Evolutionary conservation across 352 stramenopile genomes (phyloP).

Genomic region (Pythium sp.): DNA sequence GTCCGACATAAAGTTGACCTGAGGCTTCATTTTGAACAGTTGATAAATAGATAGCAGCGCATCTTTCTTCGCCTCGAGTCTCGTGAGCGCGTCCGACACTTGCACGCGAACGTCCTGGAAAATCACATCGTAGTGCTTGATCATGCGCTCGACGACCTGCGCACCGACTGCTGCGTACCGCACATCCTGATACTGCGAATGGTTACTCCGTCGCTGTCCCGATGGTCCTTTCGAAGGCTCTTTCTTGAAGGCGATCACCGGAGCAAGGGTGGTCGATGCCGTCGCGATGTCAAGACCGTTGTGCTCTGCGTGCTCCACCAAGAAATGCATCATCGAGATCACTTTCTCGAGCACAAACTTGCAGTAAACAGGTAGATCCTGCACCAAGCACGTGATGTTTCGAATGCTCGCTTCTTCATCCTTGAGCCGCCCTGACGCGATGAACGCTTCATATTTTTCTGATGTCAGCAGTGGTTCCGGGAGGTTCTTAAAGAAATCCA

Average conservation of each 20-base stretch:
- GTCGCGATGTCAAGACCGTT: constrained; percentile 71
- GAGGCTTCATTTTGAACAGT: constrained; percentile 62
- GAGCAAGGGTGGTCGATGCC: constrained; percentile 58
- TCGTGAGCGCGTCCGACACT: constrained; percentile 61
- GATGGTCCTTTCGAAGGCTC: constrained; percentile 35
- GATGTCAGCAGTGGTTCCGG: constrained; percentile 71
- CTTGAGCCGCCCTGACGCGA: constrained; percentile 60
- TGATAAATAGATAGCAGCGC: constrained; percentile 60
- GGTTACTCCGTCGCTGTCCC: constrained; percentile 38
- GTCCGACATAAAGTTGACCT: constrained; percentile 67
- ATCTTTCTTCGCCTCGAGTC: constrained; percentile 64
- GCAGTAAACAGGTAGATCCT: constrained; percentile 62
- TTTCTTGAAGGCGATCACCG: constrained; percentile 79
- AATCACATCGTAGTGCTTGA: constrained; percentile 70
- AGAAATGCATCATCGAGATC: constrained; percentile 63
- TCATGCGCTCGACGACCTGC: constrained; percentile 78
- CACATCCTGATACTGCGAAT: constrained; percentile 71
- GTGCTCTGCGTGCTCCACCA: constrained; percentile 57
- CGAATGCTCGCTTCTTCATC: constrained; percentile 75
- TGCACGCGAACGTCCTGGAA: constrained; percentile 68
- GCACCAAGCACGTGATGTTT: constrained; percentile 79
- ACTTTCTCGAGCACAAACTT: constrained; percentile 74
- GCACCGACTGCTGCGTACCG: constrained; percentile 70
- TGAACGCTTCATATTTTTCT: constrained; percentile 82
- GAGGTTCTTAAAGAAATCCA: constrained; percentile 80